Conservation (phyloP, 192 early-diverging fungal species). For the Mortierella claussenii region DNA sequence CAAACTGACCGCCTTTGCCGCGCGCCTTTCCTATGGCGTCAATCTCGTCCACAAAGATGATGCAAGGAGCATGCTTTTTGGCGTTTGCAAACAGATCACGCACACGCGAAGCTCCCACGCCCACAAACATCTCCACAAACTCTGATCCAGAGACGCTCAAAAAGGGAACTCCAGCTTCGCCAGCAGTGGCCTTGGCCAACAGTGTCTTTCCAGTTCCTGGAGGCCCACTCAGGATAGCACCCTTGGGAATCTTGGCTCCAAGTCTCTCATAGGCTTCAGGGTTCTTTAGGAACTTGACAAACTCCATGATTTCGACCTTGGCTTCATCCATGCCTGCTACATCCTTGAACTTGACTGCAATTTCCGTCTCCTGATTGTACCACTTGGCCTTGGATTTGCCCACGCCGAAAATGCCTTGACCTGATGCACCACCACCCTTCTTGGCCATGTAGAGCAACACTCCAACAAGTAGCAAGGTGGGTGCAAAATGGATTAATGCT, state of each 20-base stretch:
- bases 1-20: slow-evolving; percentile 85
- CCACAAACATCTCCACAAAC: slow-evolving; percentile 99
- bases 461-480: slow-evolving; percentile 91
- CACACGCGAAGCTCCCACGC: slow-evolving; percentile 94
- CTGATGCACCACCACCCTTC: slow-evolving; percentile 73
- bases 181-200: slow-evolving; percentile 98
- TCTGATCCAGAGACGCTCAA: slow-evolving; percentile 98
- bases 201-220: slow-evolving; percentile 99
- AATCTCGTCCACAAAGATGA: slow-evolving; percentile 99
- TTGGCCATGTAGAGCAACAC: slow-evolving; percentile 90
- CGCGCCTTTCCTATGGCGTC: slow-evolving; percentile 99
- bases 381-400: slow-evolving; percentile 96
- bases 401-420: slow-evolving; percentile 94
- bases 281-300: slow-evolving; percentile 99
- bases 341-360: slow-evolving; percentile 98
- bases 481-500: slow-evolving; percentile 90
- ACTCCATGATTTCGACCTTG: slow-evolving; percentile 99
- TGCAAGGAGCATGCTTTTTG: slow-evolving; percentile 98
- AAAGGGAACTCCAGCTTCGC: slow-evolving; percentile 98
- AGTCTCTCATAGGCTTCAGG: slow-evolving; percentile 90
- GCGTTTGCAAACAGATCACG: slow-evolving; percentile 98
- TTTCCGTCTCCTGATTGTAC: slow-evolving; percentile 97
- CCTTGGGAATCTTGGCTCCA: slow-evolving; percentile 99
- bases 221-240: slow-evolving; percentile 93
- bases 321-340: slow-evolving; percentile 99